phyloP scores from a whole-genome alignment of 805 yeast species.

The Yamadazyma phyllophila region DNA sequence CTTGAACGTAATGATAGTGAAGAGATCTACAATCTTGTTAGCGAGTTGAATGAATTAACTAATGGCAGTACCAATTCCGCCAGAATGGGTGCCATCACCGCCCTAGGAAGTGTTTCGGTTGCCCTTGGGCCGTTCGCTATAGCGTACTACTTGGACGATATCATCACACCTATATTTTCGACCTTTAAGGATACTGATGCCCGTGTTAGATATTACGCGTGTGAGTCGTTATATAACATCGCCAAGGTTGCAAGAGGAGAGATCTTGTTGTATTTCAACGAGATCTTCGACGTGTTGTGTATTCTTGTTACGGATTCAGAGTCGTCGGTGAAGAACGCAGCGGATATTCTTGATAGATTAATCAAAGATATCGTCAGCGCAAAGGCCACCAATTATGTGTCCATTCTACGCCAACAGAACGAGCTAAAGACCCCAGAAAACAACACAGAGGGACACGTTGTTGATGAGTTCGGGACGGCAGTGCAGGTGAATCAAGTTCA shows the following conservation, averaged over 20 bases:
- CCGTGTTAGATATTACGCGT: constrained; percentile 94
- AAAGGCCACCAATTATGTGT: constrained; percentile 83
- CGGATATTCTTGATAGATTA: constrained; percentile 84
- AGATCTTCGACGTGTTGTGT: constrained; percentile 89
- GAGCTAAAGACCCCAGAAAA: constrained; percentile 22
- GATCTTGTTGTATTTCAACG: constrained; percentile 85
- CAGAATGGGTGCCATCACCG: constrained; percentile 93
- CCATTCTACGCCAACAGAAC: constrained; percentile 57
- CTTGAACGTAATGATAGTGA: constrained; percentile 58
- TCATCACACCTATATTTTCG: constrained; percentile 89
- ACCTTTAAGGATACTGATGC: constrained; percentile 97
- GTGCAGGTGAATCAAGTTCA: constrained; percentile 60
- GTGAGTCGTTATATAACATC: constrained; percentile 92
- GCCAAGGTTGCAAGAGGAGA: constrained; percentile 97
- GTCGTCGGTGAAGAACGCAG: constrained; percentile 89
- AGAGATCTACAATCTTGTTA: constrained; percentile 60
- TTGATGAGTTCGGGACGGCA: constrained; percentile 58
- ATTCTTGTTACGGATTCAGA: constrained; percentile 88
- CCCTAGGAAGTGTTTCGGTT: constrained; percentile 92
- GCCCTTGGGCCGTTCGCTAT: constrained; percentile 86
- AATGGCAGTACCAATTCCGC: constrained; percentile 64
- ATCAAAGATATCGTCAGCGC: constrained; percentile 94
- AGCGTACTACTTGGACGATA: constrained; percentile 76
- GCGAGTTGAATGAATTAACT: constrained; percentile 78
- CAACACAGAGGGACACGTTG: constrained; percentile 35